phyloP scores from a whole-genome alignment of 2,329 filamentous ascomycete species.

The Dendrostoma leiphaemia region DNA sequence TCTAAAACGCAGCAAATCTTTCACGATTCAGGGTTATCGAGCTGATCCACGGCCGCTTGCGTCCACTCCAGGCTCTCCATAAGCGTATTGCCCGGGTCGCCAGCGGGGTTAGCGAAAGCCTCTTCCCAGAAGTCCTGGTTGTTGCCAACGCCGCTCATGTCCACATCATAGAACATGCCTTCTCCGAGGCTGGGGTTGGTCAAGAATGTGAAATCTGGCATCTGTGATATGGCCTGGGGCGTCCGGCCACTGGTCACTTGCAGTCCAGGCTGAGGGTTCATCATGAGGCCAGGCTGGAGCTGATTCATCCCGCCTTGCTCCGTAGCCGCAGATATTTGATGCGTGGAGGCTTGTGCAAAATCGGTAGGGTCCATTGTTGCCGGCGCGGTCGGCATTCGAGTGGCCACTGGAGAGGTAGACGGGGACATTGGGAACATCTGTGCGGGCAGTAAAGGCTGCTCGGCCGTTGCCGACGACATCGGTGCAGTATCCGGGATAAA shows the following conservation, averaged over 20 bases:
- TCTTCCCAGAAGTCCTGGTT: conserved; percentile 36
- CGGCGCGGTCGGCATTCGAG: not conserved
- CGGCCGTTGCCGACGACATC: not conserved
- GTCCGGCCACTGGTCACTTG: not conserved
- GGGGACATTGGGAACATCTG: not conserved
- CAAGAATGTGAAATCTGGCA: conserved; percentile 19
- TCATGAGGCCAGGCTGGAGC: not conserved
- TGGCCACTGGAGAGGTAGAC: not conserved
- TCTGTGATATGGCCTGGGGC: conserved; percentile 1
- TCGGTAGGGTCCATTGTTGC: not conserved
- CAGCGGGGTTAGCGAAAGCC: conserved; percentile 34
- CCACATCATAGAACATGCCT: conserved; percentile 24
- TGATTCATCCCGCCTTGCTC: too few relatives aligned
- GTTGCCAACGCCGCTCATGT: conserved; percentile 26
- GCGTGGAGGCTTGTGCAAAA: too few relatives aligned
- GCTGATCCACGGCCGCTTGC: conserved; percentile 15
- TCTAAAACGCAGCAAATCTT: too few relatives aligned
- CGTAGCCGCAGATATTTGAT: too few relatives aligned
- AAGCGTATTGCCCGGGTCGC: conserved; percentile 32
- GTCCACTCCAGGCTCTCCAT: conserved; percentile 30
- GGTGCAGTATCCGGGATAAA: conserved; percentile 21
- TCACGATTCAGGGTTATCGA: not conserved
- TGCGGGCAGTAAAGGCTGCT: not conserved
- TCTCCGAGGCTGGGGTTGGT: conserved; percentile 19
- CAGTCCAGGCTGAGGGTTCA: not conserved